Evolutionary conservation across 2,329 filamentous ascomycete species (phyloP), one percentile per base, ranked within the genome.

Genomic region (Penicillium sp.): DNA sequence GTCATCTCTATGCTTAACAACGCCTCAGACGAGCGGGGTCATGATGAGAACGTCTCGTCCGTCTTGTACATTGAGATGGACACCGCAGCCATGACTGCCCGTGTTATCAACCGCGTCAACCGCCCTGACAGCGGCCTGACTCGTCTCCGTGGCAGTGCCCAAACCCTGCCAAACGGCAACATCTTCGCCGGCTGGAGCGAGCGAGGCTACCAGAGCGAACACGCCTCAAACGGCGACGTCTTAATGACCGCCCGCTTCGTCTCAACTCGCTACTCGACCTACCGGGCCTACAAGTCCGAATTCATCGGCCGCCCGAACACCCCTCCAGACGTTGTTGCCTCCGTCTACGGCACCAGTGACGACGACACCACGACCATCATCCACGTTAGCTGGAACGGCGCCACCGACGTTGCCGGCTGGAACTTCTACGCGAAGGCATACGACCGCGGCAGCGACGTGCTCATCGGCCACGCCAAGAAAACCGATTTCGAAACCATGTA

Each of bases 201-300:
- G 33, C 49, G 63, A 3, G 71, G 72, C 18, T 74, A 73, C 55
- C 65, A 71, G 7, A 72, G 64, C 31, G 74, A 77, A 39, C 67
- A 71, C 49, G 64, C 65, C 0, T 56, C 67, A 1, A 62, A 71
- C n/a, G 74, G 74, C 10, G 63, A 68, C 23, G 24, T 71, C 5
- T 53, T 74, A 21, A 71, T 75, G 67, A 70, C 73, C 26, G 72
- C 71, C 10, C 63, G 59, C 13, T 77, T 76, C 44, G 59, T 56
- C 6, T 70, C 67, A 3, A 47, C 58, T 0, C 67, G 69, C 10
- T 73, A 74, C 52, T 70, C 68, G 26, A 75, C 71, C 14, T 78
- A 78, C 58, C 72, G 75, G 16, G 61, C 73, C 1, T 77, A 72
- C 62, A 77, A 77, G 52, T 67, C 55, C 16, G 61, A 69, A 23